Evolutionary conservation across 2,329 filamentous ascomycete species (phyloP).

Genomic region (Ceratocystis harringtonii): DNA sequence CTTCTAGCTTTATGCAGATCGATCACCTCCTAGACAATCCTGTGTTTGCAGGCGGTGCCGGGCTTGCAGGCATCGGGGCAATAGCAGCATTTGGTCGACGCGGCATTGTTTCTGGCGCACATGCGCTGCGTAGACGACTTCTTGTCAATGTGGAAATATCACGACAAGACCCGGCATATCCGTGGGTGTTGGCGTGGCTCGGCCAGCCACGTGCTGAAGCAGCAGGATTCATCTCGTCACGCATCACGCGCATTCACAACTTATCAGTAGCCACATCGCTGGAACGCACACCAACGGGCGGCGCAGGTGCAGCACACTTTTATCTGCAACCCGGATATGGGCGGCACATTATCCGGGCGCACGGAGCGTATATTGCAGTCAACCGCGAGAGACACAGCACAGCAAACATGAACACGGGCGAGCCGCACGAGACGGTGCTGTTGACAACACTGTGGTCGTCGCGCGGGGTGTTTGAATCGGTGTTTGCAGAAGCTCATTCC

Average conservation of each 20-base stretch:
- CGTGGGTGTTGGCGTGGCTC: constrained; percentile 91
- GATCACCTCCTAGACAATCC: constrained; percentile 43
- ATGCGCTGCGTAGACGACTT: constrained; percentile 65
- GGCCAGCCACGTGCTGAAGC: constrained; percentile 55
- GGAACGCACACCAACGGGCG: constrained; percentile 41
- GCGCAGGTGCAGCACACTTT: constrained; percentile 55
- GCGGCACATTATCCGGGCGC: constrained; percentile 72
- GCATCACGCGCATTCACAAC: constrained; percentile 45
- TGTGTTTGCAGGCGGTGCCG: constrained; percentile 60
- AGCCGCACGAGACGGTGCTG: constrained; percentile 87
- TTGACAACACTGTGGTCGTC: constrained; percentile 84
- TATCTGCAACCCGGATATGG: constrained; percentile 84
- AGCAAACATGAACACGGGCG: constrained; percentile 65
- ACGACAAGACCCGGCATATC: constrained; percentile 82
- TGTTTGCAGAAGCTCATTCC: constrained; percentile 75
- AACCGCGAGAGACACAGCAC: constrained; percentile 74
- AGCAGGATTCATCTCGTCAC: constrained; percentile 42
- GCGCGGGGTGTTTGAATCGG: constrained; percentile 73
- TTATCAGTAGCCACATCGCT: constrained; percentile 40
- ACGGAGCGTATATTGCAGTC: constrained; percentile 74
- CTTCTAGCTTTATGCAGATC: constrained; percentile 19
- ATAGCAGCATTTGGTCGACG: constrained; percentile 67
- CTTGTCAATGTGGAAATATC: constrained; percentile 94
- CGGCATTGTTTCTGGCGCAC: constrained; percentile 55
- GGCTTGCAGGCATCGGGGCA: constrained; percentile 77